Evolutionary conservation across 164 flowering plant species (phyloP), one percentile per base, ranked within the genome.

Genomic region (Nelumbo lutea): DNA sequence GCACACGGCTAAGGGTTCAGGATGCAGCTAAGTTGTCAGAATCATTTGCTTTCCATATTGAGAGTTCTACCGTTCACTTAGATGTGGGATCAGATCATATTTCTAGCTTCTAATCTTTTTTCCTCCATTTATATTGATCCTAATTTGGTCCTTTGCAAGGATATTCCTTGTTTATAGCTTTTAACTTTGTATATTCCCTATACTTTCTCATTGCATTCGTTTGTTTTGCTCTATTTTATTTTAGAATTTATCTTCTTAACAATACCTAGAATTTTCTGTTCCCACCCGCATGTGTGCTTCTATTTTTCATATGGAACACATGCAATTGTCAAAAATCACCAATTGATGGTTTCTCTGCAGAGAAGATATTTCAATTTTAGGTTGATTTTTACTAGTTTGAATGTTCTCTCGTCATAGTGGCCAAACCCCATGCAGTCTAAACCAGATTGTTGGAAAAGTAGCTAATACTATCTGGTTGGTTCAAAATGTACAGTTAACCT

Each of bases 1-100:
- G 97, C 1, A 92, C 98, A 5, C 84, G 98, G 44, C 89, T 95
- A 55, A 60, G 92, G 60, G 91, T 92, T 71, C 77, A 85, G 55
- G 94, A 91, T 72, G 98, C 97, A 6, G 78, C 61, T 6, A 61
- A 79, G 67, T 74, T 91, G 72, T 96, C 96, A 0, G 82, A 84
- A 72, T 82, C 93, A 27, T 83, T 82, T 74, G 73, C 90, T 13
- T 77, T 77, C 64, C 77, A 76, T 27, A 62, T 50, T n/a, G 75
- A 84, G 42, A 53, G 80, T 64, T 78, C 89, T 2, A 39, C 66
- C 4, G 7, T 84, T 50, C 42, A 73, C 59, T 75, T 83, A 1
- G 89, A 84, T 75, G 72, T 89, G 14, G 83, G 81, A 11, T 83
- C 88, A 45, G 90, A 89, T 77, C 90, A 80, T 42, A 83, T 84